Conservation (phyloP, 2,329 filamentous ascomycete species). For the Paraphoma sp. region DNA sequence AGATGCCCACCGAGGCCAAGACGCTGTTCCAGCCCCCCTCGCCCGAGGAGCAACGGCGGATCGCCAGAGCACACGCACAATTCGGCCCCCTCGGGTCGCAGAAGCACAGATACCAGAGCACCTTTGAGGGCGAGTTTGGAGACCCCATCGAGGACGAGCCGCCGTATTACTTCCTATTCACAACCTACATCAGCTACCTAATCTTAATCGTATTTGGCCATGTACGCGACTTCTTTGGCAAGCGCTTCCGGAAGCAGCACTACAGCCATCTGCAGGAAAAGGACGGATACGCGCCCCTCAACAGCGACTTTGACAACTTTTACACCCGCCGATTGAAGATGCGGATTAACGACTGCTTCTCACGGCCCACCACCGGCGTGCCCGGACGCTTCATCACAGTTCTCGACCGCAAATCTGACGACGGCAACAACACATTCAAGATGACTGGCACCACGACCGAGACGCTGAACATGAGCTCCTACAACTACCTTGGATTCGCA, state of each 20-base stretch:
- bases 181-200: constrained; percentile 97
- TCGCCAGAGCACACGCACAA: constrained; percentile 83
- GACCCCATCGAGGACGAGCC: constrained; percentile 93
- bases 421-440: constrained; percentile 90
- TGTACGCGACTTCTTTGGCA: constrained; percentile 96
- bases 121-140: constrained; percentile 81
- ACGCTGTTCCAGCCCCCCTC: constrained; percentile 89
- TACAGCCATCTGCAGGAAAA: constrained; percentile 83
- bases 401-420: constrained; percentile 86
- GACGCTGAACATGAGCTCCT: constrained; percentile 98
- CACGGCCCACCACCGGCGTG: constrained; percentile 88
- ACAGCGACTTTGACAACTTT: constrained; percentile 99
- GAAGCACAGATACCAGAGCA: constrained; percentile 87
- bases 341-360: constrained; percentile 96
- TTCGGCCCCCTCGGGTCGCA: constrained; percentile 85
- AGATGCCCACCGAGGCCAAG: constrained; percentile 73
- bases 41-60: constrained; percentile 77
- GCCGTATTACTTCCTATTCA: constrained; percentile 94
- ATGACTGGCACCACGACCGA: constrained; percentile 90
- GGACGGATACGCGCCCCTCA: constrained; percentile 92
- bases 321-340: constrained; percentile 92
- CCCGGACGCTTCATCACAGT: constrained; percentile 93
- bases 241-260: constrained; percentile 86
- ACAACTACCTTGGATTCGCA: constrained; percentile 98
- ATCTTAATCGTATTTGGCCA: constrained; percentile 95